Base-by-base conservation (phyloP, 2,329 filamentous ascomycete genomes). In the Hypoxylon sp. region DNA sequence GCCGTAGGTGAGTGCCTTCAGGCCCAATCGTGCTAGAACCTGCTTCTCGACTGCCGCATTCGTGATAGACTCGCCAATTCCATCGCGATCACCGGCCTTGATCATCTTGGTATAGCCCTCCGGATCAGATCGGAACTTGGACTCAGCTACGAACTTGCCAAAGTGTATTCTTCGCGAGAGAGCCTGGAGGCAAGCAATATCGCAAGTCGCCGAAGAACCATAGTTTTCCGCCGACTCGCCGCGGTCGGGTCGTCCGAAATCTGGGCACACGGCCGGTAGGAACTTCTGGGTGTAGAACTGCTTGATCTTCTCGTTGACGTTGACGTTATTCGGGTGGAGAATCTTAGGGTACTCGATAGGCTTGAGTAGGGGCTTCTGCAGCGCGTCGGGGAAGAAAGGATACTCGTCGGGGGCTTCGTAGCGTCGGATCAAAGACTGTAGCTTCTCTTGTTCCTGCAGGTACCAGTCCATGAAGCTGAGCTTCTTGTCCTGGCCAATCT, bases 381-480 rank as follows among this genome's bases (percentile, higher is more conserved):
- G 82, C 8, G 87, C 89, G 28, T 91, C 85, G 1, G 93, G 92
- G 81, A 97, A 99, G 87, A 98, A 99, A 20, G 95, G 92, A 78
- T 97, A 94, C 80, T 99, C 95, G 83, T 99, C 95, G 39, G 95
- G 95, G 0, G 93, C 93, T 77, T 99, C 90, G 83, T 93, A 99
- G 76, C 95, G 93, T 70, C 95, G 93, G 70, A 99, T 94, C 54
- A 93, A 87, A 13, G 94, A 97, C 77, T 99, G 94, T 5, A 98
- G 82, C 66, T 88, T 89, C 80, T 99, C 95, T 76, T 97, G 92
- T 77, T 97, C 91, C 70, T 85, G 86, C 26, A 98, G 88, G 76
- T 97, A 91, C 91, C 94, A 99, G 83, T 98, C 95, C 77, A 97
- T 88, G 76, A 99, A 92, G 77, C 90, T 93, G 58, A 95, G 85